Evolutionary conservation across 345 rosid species (phyloP).

Genomic region (Moricandia arvensis): DNA sequence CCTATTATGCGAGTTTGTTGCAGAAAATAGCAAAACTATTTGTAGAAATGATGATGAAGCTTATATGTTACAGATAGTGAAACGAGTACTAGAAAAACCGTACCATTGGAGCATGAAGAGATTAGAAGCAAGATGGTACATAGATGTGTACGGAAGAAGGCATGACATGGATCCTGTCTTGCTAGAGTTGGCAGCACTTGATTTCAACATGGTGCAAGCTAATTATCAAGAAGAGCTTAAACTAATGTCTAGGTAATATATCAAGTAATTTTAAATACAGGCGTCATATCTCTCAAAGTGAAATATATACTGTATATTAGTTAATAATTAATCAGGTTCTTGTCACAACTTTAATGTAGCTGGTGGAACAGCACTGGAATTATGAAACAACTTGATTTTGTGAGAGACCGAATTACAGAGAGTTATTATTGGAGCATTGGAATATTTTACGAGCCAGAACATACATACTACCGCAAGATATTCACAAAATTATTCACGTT

Average conservation of each 20-base stretch:
- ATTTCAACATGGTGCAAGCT: too few species aligned
- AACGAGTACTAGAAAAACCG: too few species aligned
- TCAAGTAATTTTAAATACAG: background rate
- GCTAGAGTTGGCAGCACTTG: too few species aligned
- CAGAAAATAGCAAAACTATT: too few species aligned
- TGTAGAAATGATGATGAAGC: too few species aligned
- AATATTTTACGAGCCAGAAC: background rate
- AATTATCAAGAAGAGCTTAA: too few species aligned
- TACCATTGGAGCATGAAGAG: too few species aligned
- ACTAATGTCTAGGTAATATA: conserved; percentile 27
- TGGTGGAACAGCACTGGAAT: conserved; percentile 45
- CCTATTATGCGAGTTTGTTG: too few species aligned
- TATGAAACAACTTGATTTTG: conserved; percentile 33
- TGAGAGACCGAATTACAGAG: conserved; percentile 45
- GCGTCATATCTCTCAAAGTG: background rate
- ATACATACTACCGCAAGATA: conserved; percentile 26
- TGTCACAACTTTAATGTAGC: conserved; percentile 16
- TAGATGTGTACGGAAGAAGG: too few species aligned
- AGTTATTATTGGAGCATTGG: conserved; percentile 41
- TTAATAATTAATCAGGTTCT: background rate
- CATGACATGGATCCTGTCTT: too few species aligned
- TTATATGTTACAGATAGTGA: too few species aligned
- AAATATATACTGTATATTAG: background rate
- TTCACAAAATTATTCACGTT: conserved; percentile 22
- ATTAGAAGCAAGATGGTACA: too few species aligned